Evolutionary conservation across 2,329 filamentous ascomycete genomes (phyloP), one percentile per base, ranked within the genome.

Genomic region (Aspergillus ibericus): DNA sequence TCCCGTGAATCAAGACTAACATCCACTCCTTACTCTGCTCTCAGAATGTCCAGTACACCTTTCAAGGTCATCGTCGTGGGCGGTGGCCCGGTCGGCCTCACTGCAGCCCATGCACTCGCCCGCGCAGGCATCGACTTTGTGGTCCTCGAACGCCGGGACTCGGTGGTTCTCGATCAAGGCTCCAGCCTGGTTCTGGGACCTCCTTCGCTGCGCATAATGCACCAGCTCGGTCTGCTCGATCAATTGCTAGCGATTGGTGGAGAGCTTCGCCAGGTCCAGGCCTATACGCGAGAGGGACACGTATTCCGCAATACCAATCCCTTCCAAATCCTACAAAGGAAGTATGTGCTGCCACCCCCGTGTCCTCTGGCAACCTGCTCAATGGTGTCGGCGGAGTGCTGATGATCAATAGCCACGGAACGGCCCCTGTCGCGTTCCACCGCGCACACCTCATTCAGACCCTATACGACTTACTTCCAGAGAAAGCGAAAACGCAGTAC

Each of bases 81-180:
- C n/a, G 59, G 61, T 6, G 62, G 61, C n/a, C 60, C 62, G n/a
- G 47, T 66, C 3, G 70, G 68, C 7, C 60, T 65, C 9, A 38
- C 46, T 5, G 55, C 58, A 5, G 61, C 61, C 3, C 62, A 65
- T 49, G 59, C 62, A 55, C 50, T 66, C 53, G 10, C 62, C 64
- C 35, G 32, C 46, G 40, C 68, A 35, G 34, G 66, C 58, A 74
- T 76, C 53, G 71, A 75, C 54, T 76, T 71, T 38, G 42, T 76
- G 1, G 63, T 76, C 1, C 68, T 76, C 7, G 74, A 76, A 56
- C 59, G 68, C 34, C 59, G 70, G 29, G 46, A 57, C 1, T 51
- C 62, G 8, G 58, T 74, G 4, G 63, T 68, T 44, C 63, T 66
- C 29, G 67, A 68, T 22, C 58, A 59, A 18, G 74, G 73, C 7